Evolutionary conservation across 1,139 yeast genomes (phyloP).

Genomic region (Pichiaceae sp.): DNA sequence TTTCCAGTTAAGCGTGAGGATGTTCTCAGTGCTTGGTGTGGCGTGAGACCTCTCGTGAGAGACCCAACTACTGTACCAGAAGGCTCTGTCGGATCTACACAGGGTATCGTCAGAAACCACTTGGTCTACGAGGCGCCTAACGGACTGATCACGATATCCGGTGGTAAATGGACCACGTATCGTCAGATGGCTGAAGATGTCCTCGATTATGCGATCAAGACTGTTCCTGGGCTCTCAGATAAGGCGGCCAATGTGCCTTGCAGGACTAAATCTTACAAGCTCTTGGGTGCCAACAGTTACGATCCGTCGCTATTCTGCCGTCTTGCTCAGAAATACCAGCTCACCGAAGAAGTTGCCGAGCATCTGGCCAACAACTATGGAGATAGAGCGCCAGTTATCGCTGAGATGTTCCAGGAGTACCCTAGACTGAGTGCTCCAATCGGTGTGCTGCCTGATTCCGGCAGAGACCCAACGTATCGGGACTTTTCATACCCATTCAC

Average conservation of each 20-base stretch:
- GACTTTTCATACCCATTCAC: constrained; percentile 81
- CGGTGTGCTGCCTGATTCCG: constrained; percentile 26
- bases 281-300: constrained; percentile 70
- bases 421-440: constrained; percentile 41
- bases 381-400: constrained; percentile 74
- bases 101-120: constrained; percentile 87
- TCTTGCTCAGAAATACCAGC: constrained; percentile 68
- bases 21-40: constrained; percentile 94
- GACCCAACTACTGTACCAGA: constrained; percentile 55
- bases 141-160: constrained; percentile 83
- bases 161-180: constrained; percentile 98
- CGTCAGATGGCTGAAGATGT: constrained; percentile 98
- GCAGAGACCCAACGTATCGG: constrained; percentile 31
- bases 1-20: constrained; percentile 87
- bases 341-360: constrained; percentile 70
- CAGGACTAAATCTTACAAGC: constrained; percentile 50
- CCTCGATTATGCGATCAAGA: constrained; percentile 57
- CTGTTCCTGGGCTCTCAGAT: constrained; percentile 28
- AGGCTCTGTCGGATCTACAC: constrained; percentile 42
- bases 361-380: constrained; percentile 87
- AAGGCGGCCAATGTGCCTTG: constrained; percentile 36
- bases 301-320: constrained; percentile 66
- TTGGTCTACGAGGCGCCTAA: constrained; percentile 58
- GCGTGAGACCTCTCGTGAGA: constrained; percentile 89
- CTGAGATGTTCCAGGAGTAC: constrained; percentile 59